Percentiles rank a stretch among this genome's conserved stretches.
phyloP scores from a whole-genome alignment of 176 grass and related monocot genomes.

The Cenchrus americanus region DNA sequence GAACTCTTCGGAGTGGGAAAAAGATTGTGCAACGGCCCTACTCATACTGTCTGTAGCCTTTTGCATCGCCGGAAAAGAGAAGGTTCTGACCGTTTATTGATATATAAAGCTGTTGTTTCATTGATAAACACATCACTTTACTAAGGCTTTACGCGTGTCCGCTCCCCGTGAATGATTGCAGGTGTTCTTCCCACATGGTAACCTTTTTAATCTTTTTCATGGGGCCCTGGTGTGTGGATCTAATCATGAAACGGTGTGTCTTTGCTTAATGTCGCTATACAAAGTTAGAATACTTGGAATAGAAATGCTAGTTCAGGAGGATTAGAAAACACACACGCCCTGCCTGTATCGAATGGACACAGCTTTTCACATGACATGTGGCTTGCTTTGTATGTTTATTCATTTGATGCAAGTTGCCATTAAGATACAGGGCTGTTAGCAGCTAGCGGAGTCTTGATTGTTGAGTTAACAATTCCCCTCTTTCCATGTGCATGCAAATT shows the following conservation, averaged over 20 bases:
- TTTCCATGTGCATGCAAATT: constrained; percentile 37
- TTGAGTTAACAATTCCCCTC: constrained; percentile 33
- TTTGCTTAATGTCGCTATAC: constrained; percentile 28
- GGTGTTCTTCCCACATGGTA: constrained; percentile 51
- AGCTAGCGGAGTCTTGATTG: constrained; percentile 46
- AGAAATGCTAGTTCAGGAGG: constrained; percentile 27
- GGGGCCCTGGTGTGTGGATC: constrained; percentile 39
- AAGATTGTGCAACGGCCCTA: neutral
- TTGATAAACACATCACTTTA: constrained; percentile 33
- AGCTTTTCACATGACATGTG: constrained; percentile 54
- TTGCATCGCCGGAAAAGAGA: constrained; percentile 5
- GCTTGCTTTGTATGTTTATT: constrained; percentile 36
- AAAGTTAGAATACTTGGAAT: neutral
- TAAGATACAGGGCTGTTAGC: constrained; percentile 40
- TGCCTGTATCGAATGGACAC: constrained; percentile 36
- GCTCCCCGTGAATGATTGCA: constrained; percentile 51
- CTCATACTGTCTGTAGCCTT: neutral
- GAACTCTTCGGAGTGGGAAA: neutral
- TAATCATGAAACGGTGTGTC: constrained; percentile 54
- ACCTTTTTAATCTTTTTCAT: constrained; percentile 21
- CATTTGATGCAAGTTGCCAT: constrained; percentile 23
- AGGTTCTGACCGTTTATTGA: constrained; percentile 33
- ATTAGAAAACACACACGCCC: constrained; percentile 8
- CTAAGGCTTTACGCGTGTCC: constrained; percentile 36
- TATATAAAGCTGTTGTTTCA: constrained; percentile 6